Evolutionary conservation across 2,329 filamentous ascomycete genomes (phyloP).

Genomic region (Colletotrichum musae): DNA sequence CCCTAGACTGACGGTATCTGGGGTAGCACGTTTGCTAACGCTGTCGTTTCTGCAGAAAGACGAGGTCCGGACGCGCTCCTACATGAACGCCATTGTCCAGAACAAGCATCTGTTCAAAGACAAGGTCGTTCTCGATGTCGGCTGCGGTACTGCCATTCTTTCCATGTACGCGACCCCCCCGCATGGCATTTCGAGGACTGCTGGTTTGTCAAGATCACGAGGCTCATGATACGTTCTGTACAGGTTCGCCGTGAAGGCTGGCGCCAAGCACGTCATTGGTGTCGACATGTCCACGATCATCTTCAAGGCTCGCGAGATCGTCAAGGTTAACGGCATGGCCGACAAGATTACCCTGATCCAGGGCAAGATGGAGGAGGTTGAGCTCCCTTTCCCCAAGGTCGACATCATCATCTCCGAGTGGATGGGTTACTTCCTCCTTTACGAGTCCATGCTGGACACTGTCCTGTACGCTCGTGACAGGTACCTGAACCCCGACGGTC

Average conservation of each 20-base stretch:
- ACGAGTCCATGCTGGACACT: constrained; percentile 99
- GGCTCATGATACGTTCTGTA: constrained; percentile 5
- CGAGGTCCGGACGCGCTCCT: constrained; percentile 95
- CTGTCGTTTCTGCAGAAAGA: constrained; percentile 79
- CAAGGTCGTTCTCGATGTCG: constrained; percentile 92
- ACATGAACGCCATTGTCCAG: constrained; percentile 97
- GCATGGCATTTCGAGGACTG: neutral
- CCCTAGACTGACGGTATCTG: constrained; percentile 1
- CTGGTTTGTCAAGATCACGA: neutral
- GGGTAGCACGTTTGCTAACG: constrained; percentile 18
- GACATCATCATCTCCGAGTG: constrained; percentile 99
- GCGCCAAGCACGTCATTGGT: constrained; percentile 98
- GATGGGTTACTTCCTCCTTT: constrained; percentile 99
- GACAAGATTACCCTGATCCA: constrained; percentile 98
- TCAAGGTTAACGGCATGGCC: constrained; percentile 89
- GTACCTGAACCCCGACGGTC: constrained; percentile 87
- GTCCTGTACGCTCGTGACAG: constrained; percentile 96
- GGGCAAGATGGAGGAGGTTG: constrained; percentile 99
- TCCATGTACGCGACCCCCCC: constrained; percentile 81
- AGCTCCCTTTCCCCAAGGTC: constrained; percentile 92
- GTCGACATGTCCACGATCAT: constrained; percentile 99
- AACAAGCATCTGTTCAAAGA: constrained; percentile 94
- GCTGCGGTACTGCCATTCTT: constrained; percentile 96
- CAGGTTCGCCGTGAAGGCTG: constrained; percentile 97
- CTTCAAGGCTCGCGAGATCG: constrained; percentile 97